Percentiles rank a stretch among this genome's conserved stretches.
Evolutionary conservation across 2,329 filamentous ascomycete genomes (phyloP).

Genomic region (Sporothrix brasiliensis): DNA sequence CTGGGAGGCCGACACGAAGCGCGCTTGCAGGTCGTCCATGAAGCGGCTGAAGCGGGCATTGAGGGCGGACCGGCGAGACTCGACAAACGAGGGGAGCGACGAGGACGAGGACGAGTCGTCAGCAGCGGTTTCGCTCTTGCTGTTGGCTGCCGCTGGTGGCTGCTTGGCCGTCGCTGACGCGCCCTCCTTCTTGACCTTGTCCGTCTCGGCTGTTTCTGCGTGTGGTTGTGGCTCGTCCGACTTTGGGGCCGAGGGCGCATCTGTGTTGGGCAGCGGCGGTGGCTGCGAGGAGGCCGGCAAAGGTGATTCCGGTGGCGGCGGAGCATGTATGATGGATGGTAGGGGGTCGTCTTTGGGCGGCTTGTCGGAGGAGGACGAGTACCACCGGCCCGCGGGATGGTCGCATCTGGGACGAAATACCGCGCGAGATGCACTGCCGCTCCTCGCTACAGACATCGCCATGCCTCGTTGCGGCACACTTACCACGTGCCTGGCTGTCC

Average conservation of each 20-base stretch:
- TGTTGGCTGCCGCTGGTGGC: not conserved
- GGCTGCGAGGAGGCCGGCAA: not conserved
- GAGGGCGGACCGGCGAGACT: conserved; percentile 49
- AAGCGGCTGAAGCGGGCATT: conserved; percentile 63
- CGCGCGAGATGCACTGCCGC: not conserved
- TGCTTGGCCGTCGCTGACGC: not conserved
- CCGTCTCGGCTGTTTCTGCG: not conserved
- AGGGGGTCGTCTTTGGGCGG: not conserved
- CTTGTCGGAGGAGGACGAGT: not conserved
- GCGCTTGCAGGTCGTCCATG: conserved; percentile 88
- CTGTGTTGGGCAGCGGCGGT: not conserved
- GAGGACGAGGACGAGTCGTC: conserved; percentile 33
- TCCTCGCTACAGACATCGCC: not conserved
- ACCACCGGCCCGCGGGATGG: not conserved
- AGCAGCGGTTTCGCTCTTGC: not conserved
- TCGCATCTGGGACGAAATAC: not conserved
- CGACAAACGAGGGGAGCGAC: conserved; percentile 52
- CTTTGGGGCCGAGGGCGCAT: not conserved
- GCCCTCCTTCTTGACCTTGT: not conserved
- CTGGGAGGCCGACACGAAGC: conserved; percentile 81
- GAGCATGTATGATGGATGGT: not conserved
- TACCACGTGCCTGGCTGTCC: not conserved
- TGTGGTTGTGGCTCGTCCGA: not conserved
- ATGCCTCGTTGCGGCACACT: not conserved
- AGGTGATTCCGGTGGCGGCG: not conserved